Percentiles rank a stretch among this genome's conserved stretches.
Evolutionary conservation across 352 stramenopile genomes (phyloP).

Genomic region (Pythium aristosporum): DNA sequence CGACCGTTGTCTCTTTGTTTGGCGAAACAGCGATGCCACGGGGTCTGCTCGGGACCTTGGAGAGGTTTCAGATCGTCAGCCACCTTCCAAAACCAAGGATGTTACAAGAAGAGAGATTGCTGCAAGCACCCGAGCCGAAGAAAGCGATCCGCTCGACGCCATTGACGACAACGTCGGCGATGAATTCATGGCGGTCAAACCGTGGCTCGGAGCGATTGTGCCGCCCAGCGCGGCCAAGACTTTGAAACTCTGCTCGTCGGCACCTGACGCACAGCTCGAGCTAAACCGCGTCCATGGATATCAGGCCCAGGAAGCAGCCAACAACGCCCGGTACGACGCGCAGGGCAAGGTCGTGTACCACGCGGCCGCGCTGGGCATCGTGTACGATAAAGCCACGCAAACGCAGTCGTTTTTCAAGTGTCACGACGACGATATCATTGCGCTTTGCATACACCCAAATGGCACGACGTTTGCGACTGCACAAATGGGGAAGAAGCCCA

Average conservation of each 20-base stretch:
- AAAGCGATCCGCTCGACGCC: constrained; percentile 34
- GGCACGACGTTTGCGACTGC: constrained; percentile 80
- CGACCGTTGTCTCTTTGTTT: constrained; percentile 77
- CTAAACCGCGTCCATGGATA: constrained; percentile 77
- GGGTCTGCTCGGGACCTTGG: not conserved
- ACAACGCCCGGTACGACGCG: constrained; percentile 73
- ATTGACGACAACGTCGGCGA: constrained; percentile 58
- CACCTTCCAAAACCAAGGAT: not conserved
- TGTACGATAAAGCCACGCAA: constrained; percentile 52
- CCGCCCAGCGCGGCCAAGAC: constrained; percentile 48
- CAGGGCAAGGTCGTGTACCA: constrained; percentile 74
- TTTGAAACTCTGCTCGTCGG: constrained; percentile 33
- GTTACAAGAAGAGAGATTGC: not conserved
- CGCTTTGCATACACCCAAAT: constrained; percentile 77
- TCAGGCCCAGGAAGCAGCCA: constrained; percentile 66
- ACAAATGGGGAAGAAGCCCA: constrained; percentile 81
- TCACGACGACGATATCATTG: constrained; percentile 86
- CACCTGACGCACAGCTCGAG: constrained; percentile 48
- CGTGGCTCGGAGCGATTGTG: constrained; percentile 84
- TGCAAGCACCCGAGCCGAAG: constrained; percentile 4
- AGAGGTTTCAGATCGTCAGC: not conserved
- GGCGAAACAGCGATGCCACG: constrained; percentile 42
- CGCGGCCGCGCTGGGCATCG: constrained; percentile 69
- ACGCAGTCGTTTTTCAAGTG: constrained; percentile 56
- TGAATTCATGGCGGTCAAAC: constrained; percentile 90